phyloP scores from a whole-genome alignment of 192 early-diverging fungal species.

The Gaertneriomyces semiglobifer region DNA sequence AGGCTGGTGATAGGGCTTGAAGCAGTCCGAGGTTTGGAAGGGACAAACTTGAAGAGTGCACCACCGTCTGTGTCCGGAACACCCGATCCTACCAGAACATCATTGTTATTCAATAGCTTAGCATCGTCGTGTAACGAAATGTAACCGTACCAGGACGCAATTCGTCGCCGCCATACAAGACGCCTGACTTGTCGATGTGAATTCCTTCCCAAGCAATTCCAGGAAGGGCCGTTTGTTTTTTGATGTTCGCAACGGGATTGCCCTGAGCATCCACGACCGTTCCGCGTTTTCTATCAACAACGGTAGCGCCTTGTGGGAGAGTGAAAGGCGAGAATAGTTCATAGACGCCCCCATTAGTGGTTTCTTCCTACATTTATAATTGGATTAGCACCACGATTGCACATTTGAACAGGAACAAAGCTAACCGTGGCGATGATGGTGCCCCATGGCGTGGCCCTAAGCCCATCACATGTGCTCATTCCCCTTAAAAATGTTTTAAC shows the following conservation, averaged over 20 bases:
- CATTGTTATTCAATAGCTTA: not conserved
- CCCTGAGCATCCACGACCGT: not conserved
- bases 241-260: not conserved
- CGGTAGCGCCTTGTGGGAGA: not conserved
- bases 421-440: not conserved
- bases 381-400: not conserved
- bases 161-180: slow-evolving; percentile 5
- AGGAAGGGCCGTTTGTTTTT: slow-evolving; percentile 1
- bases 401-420: not conserved
- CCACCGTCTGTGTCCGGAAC: not conserved
- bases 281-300: not conserved
- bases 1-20: not conserved
- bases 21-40: not conserved
- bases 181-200: not conserved
- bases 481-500: slow-evolving; percentile 5
- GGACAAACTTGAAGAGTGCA: slow-evolving; percentile 4
- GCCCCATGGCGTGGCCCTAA: not conserved
- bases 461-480: slow-evolving; percentile 4
- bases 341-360: not conserved
- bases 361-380: not conserved
- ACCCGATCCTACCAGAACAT: not conserved
- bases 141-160: not conserved
- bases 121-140: not conserved
- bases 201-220: slow-evolving; percentile 7
- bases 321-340: not conserved